Evolutionary conservation across 768 basidiomycete species (phyloP).

Genomic region (Cystobasidium ongulense): DNA sequence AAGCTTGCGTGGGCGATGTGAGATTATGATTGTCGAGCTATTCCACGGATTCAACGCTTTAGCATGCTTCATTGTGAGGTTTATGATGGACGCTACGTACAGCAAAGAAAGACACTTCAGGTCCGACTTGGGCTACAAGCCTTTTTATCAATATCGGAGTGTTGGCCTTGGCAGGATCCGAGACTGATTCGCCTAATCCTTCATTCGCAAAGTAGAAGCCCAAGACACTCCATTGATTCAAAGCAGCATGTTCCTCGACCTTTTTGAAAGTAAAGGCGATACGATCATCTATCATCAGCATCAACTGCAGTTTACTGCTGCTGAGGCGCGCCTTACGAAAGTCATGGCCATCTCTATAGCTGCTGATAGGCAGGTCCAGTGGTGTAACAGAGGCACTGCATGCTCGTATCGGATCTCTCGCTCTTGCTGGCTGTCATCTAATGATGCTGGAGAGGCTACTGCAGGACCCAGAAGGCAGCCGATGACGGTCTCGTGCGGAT

Average conservation of each 20-base stretch:
- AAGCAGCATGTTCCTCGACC: constrained; percentile 39
- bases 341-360: constrained; percentile 66
- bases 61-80: not conserved
- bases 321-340: too few relatives aligned
- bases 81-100: not conserved
- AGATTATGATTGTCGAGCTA: constrained; percentile 24
- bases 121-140: not conserved
- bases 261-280: constrained; percentile 12
- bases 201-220: constrained; percentile 45
- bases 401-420: constrained; percentile 47
- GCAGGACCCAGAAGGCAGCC: constrained; percentile 65
- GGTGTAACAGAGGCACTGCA: constrained; percentile 67
- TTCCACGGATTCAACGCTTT: not conserved
- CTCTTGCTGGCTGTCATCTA: not conserved
- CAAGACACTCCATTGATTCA: constrained; percentile 28
- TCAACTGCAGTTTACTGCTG: too few relatives aligned
- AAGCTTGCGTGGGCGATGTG: not conserved
- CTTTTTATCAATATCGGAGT: not conserved
- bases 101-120: not conserved
- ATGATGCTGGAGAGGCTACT: constrained; percentile 44
- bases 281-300: not conserved
- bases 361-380: constrained; percentile 73
- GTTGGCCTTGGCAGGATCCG: not conserved
- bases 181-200: constrained; percentile 52
- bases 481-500: constrained; percentile 65